Evolutionary conservation across 2,329 filamentous ascomycete species (phyloP).

Genomic region (Hypocrella siamensis): DNA sequence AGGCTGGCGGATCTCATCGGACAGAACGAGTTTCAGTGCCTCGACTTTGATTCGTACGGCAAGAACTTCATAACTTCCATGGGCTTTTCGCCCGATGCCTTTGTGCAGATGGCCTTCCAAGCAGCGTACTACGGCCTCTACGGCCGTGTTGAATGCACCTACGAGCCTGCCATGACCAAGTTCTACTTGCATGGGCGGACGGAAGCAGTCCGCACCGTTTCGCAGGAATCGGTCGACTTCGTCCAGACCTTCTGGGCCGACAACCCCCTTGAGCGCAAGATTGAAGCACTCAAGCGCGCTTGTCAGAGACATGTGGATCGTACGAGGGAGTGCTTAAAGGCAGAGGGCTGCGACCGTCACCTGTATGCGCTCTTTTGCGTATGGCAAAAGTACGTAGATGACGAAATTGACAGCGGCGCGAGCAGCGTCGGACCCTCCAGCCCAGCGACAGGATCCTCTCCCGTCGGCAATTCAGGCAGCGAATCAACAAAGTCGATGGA

Average conservation of each 20-base stretch:
- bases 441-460: conserved; percentile 30
- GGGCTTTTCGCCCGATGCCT: conserved; percentile 93
- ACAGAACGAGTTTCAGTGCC: conserved; percentile 87
- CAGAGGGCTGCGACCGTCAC: conserved; percentile 81
- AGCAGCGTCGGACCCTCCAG: conserved; percentile 51
- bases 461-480: conserved; percentile 36
- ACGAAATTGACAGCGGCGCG: conserved; percentile 34
- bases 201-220: conserved; percentile 80
- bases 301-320: conserved; percentile 67
- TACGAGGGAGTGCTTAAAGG: conserved; percentile 78
- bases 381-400: conserved; percentile 80
- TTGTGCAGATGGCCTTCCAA: conserved; percentile 98
- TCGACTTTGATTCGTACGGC: conserved; percentile 80
- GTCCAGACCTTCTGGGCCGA: conserved; percentile 92
- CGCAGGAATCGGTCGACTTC: conserved; percentile 71
- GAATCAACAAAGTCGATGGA: conserved; percentile 26
- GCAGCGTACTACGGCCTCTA: conserved; percentile 96
- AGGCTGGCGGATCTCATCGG: conserved; percentile 85
- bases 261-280: conserved; percentile 65
- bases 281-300: conserved; percentile 70
- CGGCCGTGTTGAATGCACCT: conserved; percentile 83
- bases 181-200: conserved; percentile 84
- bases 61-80: conserved; percentile 97
- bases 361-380: conserved; percentile 88
- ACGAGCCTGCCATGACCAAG: conserved; percentile 98